These are phyloP conservation scores for Lagenaria siceraria DNA, from an alignment of 306 rosid species.

Conservation along the genomic window DNA sequence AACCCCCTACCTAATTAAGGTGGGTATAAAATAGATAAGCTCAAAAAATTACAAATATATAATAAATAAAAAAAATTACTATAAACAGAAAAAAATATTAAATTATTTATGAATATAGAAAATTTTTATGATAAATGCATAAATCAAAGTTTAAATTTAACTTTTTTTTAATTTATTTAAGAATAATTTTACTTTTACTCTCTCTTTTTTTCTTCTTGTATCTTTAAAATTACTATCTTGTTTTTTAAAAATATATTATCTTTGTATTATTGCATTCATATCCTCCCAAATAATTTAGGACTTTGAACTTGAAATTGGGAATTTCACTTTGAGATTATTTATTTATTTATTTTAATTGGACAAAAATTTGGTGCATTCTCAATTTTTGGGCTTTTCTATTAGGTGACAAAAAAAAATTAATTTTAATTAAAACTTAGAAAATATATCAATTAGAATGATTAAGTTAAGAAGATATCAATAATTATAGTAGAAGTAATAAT, in stretches of 20 bases:
- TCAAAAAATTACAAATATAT: not conserved
- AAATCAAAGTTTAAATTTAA: not conserved
- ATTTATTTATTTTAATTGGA: too few relatives aligned
- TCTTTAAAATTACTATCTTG: too few relatives aligned
- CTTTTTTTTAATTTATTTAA: not conserved
- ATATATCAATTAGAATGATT: not conserved
- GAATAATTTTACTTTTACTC: too few relatives aligned
- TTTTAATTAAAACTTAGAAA: not conserved
- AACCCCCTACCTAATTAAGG: not conserved
- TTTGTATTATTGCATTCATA: too few relatives aligned
- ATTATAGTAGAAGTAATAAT: not conserved
- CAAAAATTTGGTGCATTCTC: not conserved
- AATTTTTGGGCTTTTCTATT: not conserved
- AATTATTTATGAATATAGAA: too few relatives aligned
- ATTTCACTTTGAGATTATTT: not conserved
- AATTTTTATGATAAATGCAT: not conserved
- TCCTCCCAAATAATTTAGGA: not conserved
- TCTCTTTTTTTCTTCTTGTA: too few relatives aligned
- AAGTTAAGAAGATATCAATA: not conserved
- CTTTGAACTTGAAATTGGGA: too few relatives aligned
- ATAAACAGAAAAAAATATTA: too few relatives aligned
- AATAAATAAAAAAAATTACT: not conserved
- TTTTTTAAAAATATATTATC: too few relatives aligned
- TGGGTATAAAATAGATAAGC: not conserved
- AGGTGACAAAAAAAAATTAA: not conserved